Base-by-base conservation (phyloP, 192 early-diverging fungal species). In the Coemansia sp. region DNA sequence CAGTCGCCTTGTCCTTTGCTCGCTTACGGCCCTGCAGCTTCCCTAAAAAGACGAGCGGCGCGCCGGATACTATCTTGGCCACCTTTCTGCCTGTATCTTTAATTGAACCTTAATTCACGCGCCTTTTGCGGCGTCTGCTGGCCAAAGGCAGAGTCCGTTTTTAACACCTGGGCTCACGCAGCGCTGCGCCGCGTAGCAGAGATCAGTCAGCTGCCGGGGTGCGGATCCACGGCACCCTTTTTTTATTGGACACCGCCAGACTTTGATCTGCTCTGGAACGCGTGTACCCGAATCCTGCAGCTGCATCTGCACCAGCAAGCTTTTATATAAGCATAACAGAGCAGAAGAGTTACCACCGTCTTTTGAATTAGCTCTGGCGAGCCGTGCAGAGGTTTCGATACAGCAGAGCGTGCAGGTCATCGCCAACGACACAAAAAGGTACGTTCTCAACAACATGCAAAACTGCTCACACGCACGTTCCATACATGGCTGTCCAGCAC, bases 401-500 rank as follows among this genome's bases (percentile, higher is more conserved):
- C 47, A 49, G 47, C 17, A 17, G 19, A 21, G 19, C 47, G 10
- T 15, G 41, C 41, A 43, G 41, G 41, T 3, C 41, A 0, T 43
- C 41, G 41, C 41, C 41, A n/a, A 43, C 41, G 15, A 43, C 41
- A 43, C 41, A 43, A 49, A 45, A 49, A 58, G 56, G 56, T 58
- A 58, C 38, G 56, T 58, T 39, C 19, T 38, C 38, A 41, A 58
- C 38, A n/a, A 43, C 56, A 58, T 58, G 41, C 56, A 39, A 38
- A 58, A 41, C 56, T 58, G 56, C 56, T 58, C 56, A 58, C 56
- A 58, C 56, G 56, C 56, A 58, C 38, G 56, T 58, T 58, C 56
- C 37, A 11, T 37, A 41, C 37, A 41, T 58, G 56, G 56, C 56
- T 24, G 29, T 17, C 37, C 56, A 29, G 22, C 57, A 58, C 21